These are phyloP conservation scores for Mortierella sp. DNA, from an alignment of 371 early-diverging fungal genomes.

Conservation along the genomic window DNA sequence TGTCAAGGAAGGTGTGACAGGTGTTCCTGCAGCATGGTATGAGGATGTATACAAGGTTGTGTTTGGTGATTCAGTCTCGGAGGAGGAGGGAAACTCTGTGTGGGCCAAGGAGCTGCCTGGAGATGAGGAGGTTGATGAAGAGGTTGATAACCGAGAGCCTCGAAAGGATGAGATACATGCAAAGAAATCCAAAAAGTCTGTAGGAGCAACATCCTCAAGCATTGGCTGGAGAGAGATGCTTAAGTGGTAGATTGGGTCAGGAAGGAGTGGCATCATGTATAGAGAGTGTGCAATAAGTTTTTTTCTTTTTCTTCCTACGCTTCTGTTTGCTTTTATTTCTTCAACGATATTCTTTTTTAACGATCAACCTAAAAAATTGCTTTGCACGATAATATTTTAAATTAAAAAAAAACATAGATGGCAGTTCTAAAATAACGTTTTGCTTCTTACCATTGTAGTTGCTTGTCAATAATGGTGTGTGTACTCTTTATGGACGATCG, in stretches of 20 bases:
- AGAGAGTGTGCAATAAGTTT: background rate
- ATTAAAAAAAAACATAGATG: conserved; percentile 7
- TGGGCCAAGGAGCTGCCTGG: conserved; percentile 60
- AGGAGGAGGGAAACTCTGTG: conserved; percentile 57
- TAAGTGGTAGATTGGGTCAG: conserved; percentile 23
- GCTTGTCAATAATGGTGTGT: background rate
- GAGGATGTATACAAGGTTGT: conserved; percentile 73
- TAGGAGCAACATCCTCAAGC: background rate
- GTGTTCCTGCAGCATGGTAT: conserved; percentile 88
- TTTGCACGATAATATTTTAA: background rate
- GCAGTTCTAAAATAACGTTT: background rate
- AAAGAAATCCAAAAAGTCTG: conserved; percentile 19
- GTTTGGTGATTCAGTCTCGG: conserved; percentile 59
- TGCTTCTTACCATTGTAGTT: background rate
- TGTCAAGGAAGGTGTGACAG: conserved; percentile 90
- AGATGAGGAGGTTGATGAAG: conserved; percentile 29
- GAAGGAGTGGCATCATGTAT: background rate
- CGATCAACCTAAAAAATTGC: background rate
- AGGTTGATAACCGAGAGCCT: conserved; percentile 45
- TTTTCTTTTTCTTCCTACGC: background rate
- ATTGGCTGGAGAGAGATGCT: conserved; percentile 31
- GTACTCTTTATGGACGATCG: background rate
- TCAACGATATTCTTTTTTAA: background rate
- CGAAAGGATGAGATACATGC: conserved; percentile 32
- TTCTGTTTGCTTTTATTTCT: background rate